Evolutionary conservation across 2,329 filamentous ascomycete genomes (phyloP), one percentile per base, ranked within the genome.

Genomic region (Calonectria crousiana): DNA sequence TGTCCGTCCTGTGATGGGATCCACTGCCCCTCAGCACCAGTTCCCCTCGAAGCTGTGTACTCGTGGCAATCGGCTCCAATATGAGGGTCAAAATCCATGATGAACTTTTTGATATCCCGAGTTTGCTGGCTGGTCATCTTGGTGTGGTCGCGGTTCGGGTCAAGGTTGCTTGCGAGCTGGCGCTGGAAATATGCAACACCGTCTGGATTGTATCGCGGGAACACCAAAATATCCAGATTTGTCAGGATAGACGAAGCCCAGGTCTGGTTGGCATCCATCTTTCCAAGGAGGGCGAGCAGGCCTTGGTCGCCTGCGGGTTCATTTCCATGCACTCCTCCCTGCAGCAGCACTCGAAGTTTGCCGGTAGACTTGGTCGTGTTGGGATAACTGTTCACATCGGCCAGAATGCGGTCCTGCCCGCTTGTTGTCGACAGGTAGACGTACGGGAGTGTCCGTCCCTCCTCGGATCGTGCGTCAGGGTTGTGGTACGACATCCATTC

Each of bases 161-260:
- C 81, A 1, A 81, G 75, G 6, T 79, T 79, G 2, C 75, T 79
- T 1, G 80, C 81, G 0, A 82, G 76, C 20, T 79, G 71, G 0
- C 80, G 77, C 51, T 82, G 81, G 67, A 82, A 82, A 38, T 80
- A 81, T 0, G 78, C 74, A 0, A 82, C 80, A 6, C 81, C 81
- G 18, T 82, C 81, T 0, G 79, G 78, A n/a, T 82, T 82, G 26
- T 82, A 82, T 0, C 81, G 79, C 2, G 81, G 78, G 20, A 82
- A 75, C 14, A 82, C 68, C 51, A 81, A 69, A 13, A 82, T 82
- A 23, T 82, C 81, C 74, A 82, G 76, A 44, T 78, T 80, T 4
- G 80, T 76, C 0, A 82, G 58, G 2, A 82, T 69, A 0, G 78
- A 80, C 0, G 73, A 69, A 1, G 81, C n/a, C 80, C 80, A 82